Conservation (phyloP, 345 rosid genomes). For the Citropsis articulata region DNA sequence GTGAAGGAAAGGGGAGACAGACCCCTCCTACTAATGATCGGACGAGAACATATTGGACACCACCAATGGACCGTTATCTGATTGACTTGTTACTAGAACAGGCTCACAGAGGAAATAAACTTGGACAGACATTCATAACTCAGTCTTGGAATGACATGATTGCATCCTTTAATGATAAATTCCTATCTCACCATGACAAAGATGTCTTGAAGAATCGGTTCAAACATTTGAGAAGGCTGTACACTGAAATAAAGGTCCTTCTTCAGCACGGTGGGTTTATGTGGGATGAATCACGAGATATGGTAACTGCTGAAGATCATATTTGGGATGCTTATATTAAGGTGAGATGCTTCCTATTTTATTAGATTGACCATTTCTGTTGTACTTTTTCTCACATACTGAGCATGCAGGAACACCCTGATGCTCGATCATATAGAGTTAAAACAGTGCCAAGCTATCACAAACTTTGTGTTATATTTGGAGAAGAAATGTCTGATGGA, state of each 20-base stretch:
- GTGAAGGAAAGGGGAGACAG: constrained; percentile 40
- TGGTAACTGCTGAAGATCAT: constrained; percentile 75
- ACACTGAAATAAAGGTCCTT: constrained; percentile 62
- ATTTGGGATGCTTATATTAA: constrained; percentile 68
- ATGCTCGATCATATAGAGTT: constrained; percentile 79
- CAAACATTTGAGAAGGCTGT: constrained; percentile 78
- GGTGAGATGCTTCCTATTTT: constrained; percentile 36
- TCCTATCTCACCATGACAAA: constrained; percentile 58
- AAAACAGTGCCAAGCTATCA: constrained; percentile 74
- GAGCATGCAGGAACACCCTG: constrained; percentile 69
- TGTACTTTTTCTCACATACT: constrained; percentile 21
- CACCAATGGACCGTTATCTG: constrained; percentile 82
- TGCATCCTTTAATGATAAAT: constrained; percentile 54
- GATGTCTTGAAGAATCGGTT: constrained; percentile 80
- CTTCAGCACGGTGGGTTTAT: constrained; percentile 69
- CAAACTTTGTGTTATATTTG: constrained; percentile 70
- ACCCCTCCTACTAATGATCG: constrained; percentile 45
- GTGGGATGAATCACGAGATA: constrained; percentile 73
- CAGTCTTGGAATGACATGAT: constrained; percentile 81
- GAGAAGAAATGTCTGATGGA: constrained; percentile 55
- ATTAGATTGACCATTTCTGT: constrained; percentile 9
- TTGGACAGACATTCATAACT: constrained; percentile 74
- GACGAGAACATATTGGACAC: constrained; percentile 81
- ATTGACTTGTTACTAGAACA: constrained; percentile 76
- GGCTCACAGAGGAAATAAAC: constrained; percentile 69